Evolutionary conservation across 768 basidiomycete genomes (phyloP), one percentile per base, ranked within the genome.

Genomic region (Kwoniella bestiolae): DNA sequence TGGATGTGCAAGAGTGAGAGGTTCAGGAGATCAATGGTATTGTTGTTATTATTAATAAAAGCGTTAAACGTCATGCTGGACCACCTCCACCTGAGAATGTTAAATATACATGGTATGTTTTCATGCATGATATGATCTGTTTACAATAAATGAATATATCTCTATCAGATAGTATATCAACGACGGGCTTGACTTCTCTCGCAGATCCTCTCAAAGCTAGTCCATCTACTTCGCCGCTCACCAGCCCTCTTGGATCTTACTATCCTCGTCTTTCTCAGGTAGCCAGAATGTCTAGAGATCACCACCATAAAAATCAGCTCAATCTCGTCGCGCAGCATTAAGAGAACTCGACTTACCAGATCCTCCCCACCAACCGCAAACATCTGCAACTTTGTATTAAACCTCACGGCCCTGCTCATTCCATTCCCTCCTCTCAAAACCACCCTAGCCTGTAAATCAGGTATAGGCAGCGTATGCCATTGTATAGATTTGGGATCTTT

Each of bases 301-400:
- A n/a, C n/a, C n/a, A n/a, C n/a, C n/a, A n/a, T n/a, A n/a, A n/a
- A n/a, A n/a, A n/a, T n/a, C n/a, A n/a, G n/a, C n/a, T n/a, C n/a
- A n/a, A n/a, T n/a, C n/a, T n/a, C n/a, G n/a, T n/a, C n/a, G n/a
- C n/a, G n/a, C n/a, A n/a, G n/a, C n/a, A n/a, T n/a, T n/a, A n/a
- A n/a, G n/a, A n/a, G n/a, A n/a, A n/a, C n/a, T 32, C 11, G 21
- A 82, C 83, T 69, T 70, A 94, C 94, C 83, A 96, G 78, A 77
- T 94, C 92, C 8, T 72, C 69, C 0, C 79, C 80, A 2, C 69
- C 82, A 1, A 72, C 68, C 29, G 69, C 75, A 84, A 97, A 85
- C 92, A 97, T 95, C 31, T 89, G 89, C 65, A 86, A 85, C 63
- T 91, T 86, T 7, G 94, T 94, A 78, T 96, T 98, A 79, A 94